These are phyloP conservation scores for Lycium ferocissimum DNA, from an alignment of 257 asterid genomes.

Conservation along the genomic window DNA sequence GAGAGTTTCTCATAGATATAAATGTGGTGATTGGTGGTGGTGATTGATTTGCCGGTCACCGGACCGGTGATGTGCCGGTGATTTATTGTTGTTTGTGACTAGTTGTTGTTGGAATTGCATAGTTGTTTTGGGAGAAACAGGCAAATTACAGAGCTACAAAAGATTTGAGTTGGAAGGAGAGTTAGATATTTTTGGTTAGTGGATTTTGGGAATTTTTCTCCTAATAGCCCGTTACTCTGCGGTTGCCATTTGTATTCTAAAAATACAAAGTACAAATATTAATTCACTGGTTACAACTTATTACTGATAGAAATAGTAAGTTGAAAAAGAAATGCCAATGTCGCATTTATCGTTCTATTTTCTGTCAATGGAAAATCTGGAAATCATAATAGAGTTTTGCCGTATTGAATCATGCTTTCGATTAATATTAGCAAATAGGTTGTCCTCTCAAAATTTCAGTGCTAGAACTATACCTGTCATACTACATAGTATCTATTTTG, in stretches of 20 bases:
- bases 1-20: conserved; percentile 56
- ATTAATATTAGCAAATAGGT: no score
- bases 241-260: not conserved
- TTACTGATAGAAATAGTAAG: not conserved
- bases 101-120: conserved; percentile 51
- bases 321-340: not conserved
- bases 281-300: not conserved
- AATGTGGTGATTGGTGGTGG: conserved; percentile 15
- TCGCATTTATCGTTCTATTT: not conserved
- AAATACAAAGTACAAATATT: not conserved
- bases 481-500: no score
- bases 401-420: no score
- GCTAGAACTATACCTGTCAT: no score
- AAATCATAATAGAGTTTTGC: no score
- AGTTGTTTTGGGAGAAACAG: conserved; percentile 25
- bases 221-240: not conserved
- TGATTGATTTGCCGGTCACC: conserved; percentile 40
- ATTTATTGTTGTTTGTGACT: not conserved
- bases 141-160: not conserved
- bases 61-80: conserved; percentile 35
- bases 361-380: no score
- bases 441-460: no score
- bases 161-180: not conserved
- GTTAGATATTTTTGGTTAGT: conserved; percentile 1
- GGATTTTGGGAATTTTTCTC: conserved; percentile 8